These are phyloP conservation scores for Salix koriyanagi DNA, from an alignment of 345 rosid species.

Conservation along the genomic window DNA sequence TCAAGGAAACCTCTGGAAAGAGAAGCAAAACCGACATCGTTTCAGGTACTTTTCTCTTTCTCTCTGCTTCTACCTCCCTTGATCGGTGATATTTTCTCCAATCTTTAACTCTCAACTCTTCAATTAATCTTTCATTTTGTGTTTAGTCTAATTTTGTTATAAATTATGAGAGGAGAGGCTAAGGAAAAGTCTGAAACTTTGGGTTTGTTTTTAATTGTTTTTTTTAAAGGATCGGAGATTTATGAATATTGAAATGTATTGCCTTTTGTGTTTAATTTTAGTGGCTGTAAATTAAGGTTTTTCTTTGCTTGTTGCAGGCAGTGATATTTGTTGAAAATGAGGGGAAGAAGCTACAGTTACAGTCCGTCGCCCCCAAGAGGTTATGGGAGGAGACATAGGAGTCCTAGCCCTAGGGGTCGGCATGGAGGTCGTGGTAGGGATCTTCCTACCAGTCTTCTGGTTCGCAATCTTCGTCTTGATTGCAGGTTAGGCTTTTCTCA, in stretches of 20 bases:
- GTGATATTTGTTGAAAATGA: constrained; percentile 41
- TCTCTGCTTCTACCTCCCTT: background rate
- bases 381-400: constrained; percentile 52
- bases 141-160: background rate
- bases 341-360: constrained; percentile 68
- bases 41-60: background rate
- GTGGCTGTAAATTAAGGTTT: background rate
- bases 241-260: background rate
- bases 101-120: background rate
- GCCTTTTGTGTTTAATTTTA: background rate
- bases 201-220: too few species aligned
- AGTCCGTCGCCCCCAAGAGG: constrained; percentile 83
- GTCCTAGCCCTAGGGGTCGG: constrained; percentile 65
- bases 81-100: background rate
- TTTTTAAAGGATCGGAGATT: too few species aligned
- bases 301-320: background rate
- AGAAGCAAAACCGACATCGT: background rate
- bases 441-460: constrained; percentile 77
- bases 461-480: constrained; percentile 74
- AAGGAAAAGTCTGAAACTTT: background rate
- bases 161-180: background rate
- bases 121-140: background rate
- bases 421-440: constrained; percentile 56
- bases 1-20: background rate
- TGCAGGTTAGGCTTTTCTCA: constrained; percentile 46